Conservation (phyloP, 345 rosid genomes). For the Cardamine occulta region DNA sequence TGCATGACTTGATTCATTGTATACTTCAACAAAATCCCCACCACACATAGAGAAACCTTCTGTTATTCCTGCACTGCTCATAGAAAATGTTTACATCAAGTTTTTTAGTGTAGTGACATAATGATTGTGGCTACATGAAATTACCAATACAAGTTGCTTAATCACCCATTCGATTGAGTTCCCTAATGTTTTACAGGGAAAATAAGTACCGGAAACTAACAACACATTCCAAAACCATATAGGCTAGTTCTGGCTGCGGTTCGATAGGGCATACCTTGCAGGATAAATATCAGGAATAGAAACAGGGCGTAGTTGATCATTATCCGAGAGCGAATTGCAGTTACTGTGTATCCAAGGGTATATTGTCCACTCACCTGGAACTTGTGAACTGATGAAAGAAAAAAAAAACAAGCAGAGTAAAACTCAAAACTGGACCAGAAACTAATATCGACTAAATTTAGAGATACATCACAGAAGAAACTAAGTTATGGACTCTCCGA, state of each 20-base stretch:
- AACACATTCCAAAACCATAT: conserved; percentile 17
- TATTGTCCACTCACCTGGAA: conserved; percentile 82
- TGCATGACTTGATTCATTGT: conserved; percentile 73
- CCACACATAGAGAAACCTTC: conserved; percentile 99
- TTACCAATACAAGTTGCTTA: conserved; percentile 11
- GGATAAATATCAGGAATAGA: conserved; percentile 90
- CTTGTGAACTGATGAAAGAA: conserved; percentile 51
- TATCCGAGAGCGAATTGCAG: conserved; percentile 88
- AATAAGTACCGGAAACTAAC: neutral
- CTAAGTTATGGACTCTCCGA: conserved; percentile 6
- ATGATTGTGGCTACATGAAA: conserved; percentile 13
- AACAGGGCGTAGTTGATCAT: conserved; percentile 86
- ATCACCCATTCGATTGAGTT: neutral
- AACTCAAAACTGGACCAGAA: conserved; percentile 22
- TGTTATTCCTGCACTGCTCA: conserved; percentile 93
- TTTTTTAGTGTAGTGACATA: conserved; percentile 13
- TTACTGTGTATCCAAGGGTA: conserved; percentile 98
- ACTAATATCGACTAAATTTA: neutral
- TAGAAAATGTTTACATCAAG: conserved; percentile 1
- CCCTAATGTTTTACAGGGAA: conserved; percentile 8
- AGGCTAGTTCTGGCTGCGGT: neutral
- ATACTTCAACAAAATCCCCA: conserved; percentile 98
- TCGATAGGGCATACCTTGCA: conserved; percentile 61
- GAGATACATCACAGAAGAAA: conserved; percentile 2
- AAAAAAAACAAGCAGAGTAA: conserved; percentile 33